Evolutionary conservation across 805 yeast species (phyloP), one percentile per base, ranked within the genome.

Genomic region (Candida silvicultrix): DNA sequence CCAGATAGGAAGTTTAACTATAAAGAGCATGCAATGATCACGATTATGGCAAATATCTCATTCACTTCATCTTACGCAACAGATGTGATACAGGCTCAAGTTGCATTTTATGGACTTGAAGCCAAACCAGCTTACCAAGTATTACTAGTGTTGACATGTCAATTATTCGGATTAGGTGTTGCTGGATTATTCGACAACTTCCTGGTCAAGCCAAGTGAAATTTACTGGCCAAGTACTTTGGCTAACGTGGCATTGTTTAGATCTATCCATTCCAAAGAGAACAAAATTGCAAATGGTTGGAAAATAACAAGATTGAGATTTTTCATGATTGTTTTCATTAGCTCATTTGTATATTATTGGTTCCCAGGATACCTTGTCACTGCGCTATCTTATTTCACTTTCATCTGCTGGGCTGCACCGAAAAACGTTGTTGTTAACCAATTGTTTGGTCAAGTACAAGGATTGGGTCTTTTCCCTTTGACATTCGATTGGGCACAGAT

Each of bases 401-500:
- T 83, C 71, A 75, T 81, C 38, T 70, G 83, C 19, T 83, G 89
- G 89, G 40, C 14, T 36, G 20, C 18, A n/a, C 80, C 80, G 41
- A 62, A 78, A 38, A 79, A 79, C 57, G 75, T 75, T 44, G 71
- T 73, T n/a, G 72, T 83, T 19, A 81, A 80, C 53, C 84, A 79
- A 56, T 66, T 84, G 16, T 83, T 83, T 53, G 92, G 92, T 42
- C 68, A 76, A 7, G 50, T 65, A 10, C 64, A 77, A 15, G 90
- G 90, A 14, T 64, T 83, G 48, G 89, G 87, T 19, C 57, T 81
- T 58, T 62, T 81, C 52, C 89, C 89, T 11, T 59, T 81, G 40
- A 77, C 85, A 16, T 81, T 83, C 55, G 88, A 83, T 63, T 83
- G 87, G 87, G 75, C 75, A 55, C 79, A 78, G 56, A 67, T 81